Conservation (phyloP, 108 stramenopile genomes). For the Seminavis robusta region DNA sequence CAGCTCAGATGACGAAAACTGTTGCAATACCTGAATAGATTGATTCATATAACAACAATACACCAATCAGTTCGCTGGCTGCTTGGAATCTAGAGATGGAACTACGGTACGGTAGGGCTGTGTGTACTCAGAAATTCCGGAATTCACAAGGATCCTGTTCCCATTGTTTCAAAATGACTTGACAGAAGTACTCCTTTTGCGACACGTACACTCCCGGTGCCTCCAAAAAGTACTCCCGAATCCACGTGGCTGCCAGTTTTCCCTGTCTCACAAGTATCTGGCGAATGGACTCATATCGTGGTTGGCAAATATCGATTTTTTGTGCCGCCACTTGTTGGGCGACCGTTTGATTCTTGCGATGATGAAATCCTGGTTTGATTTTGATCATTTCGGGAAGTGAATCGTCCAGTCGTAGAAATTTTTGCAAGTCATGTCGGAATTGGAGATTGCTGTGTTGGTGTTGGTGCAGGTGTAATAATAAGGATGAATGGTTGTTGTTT, state of each 20-base stretch:
- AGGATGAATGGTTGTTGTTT: too few relatives aligned
- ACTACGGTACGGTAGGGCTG: too few relatives aligned
- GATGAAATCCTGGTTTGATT: constrained; percentile 26
- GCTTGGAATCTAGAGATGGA: too few relatives aligned
- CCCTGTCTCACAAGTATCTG: constrained; percentile 28
- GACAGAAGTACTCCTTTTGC: constrained; percentile 16
- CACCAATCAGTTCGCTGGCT: too few relatives aligned
- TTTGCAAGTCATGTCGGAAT: constrained; percentile 32
- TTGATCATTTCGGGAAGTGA: constrained; percentile 27
- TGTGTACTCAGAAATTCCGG: too few relatives aligned
- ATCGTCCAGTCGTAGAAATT: constrained; percentile 31
- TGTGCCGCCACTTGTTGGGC: neutral
- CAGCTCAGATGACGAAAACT: too few relatives aligned
- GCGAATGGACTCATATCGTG: constrained; percentile 20
- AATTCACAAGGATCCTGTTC: constrained; percentile 53
- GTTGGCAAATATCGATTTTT: constrained; percentile 55
- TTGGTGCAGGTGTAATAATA: too few relatives aligned
- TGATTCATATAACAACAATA: too few relatives aligned
- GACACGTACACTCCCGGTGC: constrained; percentile 42
- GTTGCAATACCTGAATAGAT: too few relatives aligned
- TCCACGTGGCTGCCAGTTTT: constrained; percentile 35
- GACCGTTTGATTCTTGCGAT: constrained; percentile 13
- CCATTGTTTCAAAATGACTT: constrained; percentile 29
- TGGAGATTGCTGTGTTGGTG: too few relatives aligned
- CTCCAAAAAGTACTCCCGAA: constrained; percentile 42